phyloP scores from a whole-genome alignment of 805 yeast species.

The Maudiozyma turicensis region DNA sequence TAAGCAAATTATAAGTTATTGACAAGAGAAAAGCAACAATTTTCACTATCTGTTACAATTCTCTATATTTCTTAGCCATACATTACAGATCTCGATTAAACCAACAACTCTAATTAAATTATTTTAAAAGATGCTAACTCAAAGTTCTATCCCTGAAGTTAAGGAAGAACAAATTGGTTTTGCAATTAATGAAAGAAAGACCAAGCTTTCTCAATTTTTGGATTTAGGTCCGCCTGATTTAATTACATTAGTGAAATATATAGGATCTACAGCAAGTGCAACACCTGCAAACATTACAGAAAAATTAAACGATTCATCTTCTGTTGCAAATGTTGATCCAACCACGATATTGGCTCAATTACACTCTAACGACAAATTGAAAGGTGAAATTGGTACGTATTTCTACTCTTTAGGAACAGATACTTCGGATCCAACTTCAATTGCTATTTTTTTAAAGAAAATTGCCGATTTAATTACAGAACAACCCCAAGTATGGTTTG shows the following conservation, averaged over 20 bases:
- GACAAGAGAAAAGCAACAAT: not conserved
- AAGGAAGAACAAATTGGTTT: conserved; percentile 49
- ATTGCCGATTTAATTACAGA: conserved; percentile 54
- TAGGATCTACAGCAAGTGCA: conserved; percentile 15
- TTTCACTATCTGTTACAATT: not conserved
- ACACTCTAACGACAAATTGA: conserved; percentile 32
- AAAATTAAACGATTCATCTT: conserved; percentile 5
- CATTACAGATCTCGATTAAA: not conserved
- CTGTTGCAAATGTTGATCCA: conserved; percentile 11
- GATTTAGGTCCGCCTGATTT: conserved; percentile 71
- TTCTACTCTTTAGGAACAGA: conserved; percentile 69
- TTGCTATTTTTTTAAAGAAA: conserved; percentile 65
- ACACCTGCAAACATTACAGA: conserved; percentile 2
- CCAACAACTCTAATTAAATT: not conserved
- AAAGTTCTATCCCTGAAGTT: conserved; percentile 59
- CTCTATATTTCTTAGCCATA: not conserved
- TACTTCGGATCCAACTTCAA: conserved; percentile 64
- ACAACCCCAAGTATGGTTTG: conserved; percentile 70
- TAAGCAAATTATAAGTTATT: too few species aligned
- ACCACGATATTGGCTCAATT: conserved; percentile 12
- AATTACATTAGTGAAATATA: conserved; percentile 32
- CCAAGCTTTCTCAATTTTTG: conserved; percentile 45
- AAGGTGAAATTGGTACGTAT: conserved; percentile 55
- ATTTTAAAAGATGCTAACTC: conserved; percentile 29
- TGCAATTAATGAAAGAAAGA: conserved; percentile 55